A percentile compares a stretch with the other conserved stretches of the same genome.
Evolutionary conservation across 257 asterid species (phyloP).

Genomic region (Przewalskia tangutica): DNA sequence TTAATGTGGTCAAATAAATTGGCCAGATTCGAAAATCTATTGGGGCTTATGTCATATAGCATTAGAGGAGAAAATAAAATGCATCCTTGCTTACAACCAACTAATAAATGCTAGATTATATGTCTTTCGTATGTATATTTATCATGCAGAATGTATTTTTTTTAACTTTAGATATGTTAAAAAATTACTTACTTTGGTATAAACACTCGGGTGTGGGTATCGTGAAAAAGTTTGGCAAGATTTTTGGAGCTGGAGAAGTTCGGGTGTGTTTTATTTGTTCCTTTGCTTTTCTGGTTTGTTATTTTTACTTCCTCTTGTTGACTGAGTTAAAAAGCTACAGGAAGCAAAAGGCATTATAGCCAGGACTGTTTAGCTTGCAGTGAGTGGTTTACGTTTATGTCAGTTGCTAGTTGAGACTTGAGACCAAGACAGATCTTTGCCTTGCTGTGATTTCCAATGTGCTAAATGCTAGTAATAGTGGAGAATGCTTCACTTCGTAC

Average conservation of each 20-base stretch:
- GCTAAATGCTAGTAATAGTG: too few relatives aligned
- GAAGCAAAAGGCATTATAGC: conserved; percentile 21
- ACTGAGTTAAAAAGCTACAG: conserved; percentile 1
- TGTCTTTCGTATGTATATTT: neutral
- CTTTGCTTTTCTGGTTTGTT: too few relatives aligned
- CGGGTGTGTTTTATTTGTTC: too few relatives aligned
- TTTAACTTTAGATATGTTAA: too few relatives aligned
- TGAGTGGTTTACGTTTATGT: conserved; percentile 43
- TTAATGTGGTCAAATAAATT: neutral
- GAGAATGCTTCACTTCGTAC: conserved; percentile 9
- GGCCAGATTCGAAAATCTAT: conserved; percentile 4
- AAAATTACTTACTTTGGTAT: neutral
- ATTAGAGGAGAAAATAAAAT: neutral
- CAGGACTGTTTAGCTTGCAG: conserved; percentile 21
- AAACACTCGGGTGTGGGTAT: too few relatives aligned
- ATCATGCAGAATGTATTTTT: too few relatives aligned
- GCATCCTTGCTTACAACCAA: neutral
- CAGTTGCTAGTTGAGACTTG: conserved; percentile 36
- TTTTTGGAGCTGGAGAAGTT: neutral
- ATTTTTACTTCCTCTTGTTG: neutral
- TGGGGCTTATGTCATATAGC: neutral
- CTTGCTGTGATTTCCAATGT: neutral
- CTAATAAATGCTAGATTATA: neutral
- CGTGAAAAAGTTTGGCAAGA: neutral
- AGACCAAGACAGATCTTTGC: conserved; percentile 46